Evolutionary conservation across 1,139 yeast species (phyloP), one percentile per base, ranked within the genome.

Genomic region (Geotrichum citri-aurantii): DNA sequence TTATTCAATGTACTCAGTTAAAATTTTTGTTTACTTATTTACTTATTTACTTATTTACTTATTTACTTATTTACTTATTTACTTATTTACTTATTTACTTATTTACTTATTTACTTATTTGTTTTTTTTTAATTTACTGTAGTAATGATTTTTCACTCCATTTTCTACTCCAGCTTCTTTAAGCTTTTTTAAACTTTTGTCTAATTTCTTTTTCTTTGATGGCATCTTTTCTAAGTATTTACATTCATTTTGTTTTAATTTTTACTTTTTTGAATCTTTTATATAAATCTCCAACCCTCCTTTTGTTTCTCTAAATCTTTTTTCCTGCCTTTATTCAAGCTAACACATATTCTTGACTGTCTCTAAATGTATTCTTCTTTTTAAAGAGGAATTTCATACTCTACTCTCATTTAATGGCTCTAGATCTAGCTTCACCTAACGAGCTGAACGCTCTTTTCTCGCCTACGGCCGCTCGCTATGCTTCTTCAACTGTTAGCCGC

Each of bases 211-310:
- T 37, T 37, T 37, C 4, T 14, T 8, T 6, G 4, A n/a, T n/a
- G 12, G 44, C 10, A n/a, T 14, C 2, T 6, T 37, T 37, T 37
- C 44, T 8, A 5, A 5, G 17, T 33, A n/a, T 33, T 33, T 33
- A 33, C 29, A 5, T 14, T 29, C 12, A 29, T 14, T 33, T 33
- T 33, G 14, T 33, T 33, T 33, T 31, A 2, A 27, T 12, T 37
- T 37, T 37, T 37, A 7, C 17, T 37, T 19, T 37, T 37, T n/a
- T 37, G 7, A n/a, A 12, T 33, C 40, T 33, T 33, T 37, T 37
- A 19, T 49, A 47, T 46, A 60, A 50, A 21, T 49, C 50, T 47
- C 19, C 62, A 62, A 3, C 62, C 64, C 59, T 63, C 31, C 59
- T 56, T 11, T 59, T 58, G 14, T 51, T 51, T 19, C 10, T 50